Evolutionary conservation across 169 alveolate genomes (phyloP), one percentile per base, ranked within the genome.

Genomic region (Amoebophrya sp.): DNA sequence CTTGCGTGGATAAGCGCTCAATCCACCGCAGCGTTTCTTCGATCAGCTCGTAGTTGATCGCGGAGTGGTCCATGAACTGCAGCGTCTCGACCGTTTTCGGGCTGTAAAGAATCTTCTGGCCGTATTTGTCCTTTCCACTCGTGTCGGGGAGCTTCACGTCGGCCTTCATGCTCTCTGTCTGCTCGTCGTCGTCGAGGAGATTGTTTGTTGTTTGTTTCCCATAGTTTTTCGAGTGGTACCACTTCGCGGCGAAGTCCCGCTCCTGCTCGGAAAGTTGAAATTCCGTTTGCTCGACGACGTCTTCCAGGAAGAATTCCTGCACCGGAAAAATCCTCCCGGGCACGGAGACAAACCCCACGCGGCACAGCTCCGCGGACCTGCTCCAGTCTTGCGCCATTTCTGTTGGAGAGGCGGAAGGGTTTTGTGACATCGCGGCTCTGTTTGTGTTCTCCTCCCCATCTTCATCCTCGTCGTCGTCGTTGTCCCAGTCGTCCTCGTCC

Each of bases 301-400:
- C 93, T 47, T 91, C 93, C 77, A 91, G 90, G 89, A 90, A 91
- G 93, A 91, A 91, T 39, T 91, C 91, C 77, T 91, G 77, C 33
- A 91, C 93, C 89, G 88, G 88, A 12, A 32, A 25, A 77, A 54
- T 14, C 29, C 66, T 66, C 0, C 53, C 53, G 0, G 53, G 55
- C 35, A 89, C 40, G 39, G 33, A n/a, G 54, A 32, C 32, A 25
- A 12, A 66, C 38, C 83, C 83, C 1, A 66, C 66, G 29, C 83
- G 1, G 12, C 38, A 66, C 35, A 0, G 1, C 35, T 66, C 18
- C 29, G 83, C 83, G 35, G 83, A 0, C 18, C 35, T 66, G 83
- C 83, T 66, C 35, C 18, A 7, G 32, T 7, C 18, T 66, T 3
- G 32, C 29, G 83, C 32, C 35, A 25, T n/a, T 3, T 66, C 83